Percentiles rank a stretch among this genome's conserved stretches.
phyloP scores from a whole-genome alignment of 2,329 filamentous ascomycete species.

The Colletotrichum shisoi region DNA sequence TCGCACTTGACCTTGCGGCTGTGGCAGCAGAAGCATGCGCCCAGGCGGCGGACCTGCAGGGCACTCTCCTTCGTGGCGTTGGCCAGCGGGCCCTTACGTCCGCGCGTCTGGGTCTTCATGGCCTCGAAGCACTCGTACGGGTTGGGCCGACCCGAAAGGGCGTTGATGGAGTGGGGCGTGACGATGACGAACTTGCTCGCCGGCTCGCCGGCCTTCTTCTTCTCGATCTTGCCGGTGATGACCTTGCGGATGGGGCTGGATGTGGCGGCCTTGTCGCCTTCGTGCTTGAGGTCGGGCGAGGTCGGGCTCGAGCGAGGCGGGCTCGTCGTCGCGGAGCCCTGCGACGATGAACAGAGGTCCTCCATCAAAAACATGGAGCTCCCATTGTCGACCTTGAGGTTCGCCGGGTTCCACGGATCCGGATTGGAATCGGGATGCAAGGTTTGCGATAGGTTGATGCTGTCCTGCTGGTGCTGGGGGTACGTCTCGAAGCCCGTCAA shows the following conservation, averaged over 20 bases:
- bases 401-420: slow-evolving; percentile 54
- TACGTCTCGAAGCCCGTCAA: slow-evolving; percentile 42
- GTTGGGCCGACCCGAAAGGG: slow-evolving; percentile 60
- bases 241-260: slow-evolving; percentile 54
- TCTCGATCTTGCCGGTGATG: slow-evolving; percentile 55
- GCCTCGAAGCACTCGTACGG: slow-evolving; percentile 65
- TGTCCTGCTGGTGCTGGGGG: slow-evolving; percentile 42
- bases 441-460: slow-evolving; percentile 51
- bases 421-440: slow-evolving; percentile 46
- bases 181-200: slow-evolving; percentile 62
- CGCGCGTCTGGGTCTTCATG: slow-evolving; percentile 61
- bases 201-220: slow-evolving; percentile 50
- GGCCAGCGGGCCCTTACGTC: slow-evolving; percentile 64
- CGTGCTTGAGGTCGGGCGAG: slow-evolving; percentile 45
- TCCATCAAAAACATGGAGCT: slow-evolving; percentile 51
- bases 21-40: slow-evolving; percentile 68
- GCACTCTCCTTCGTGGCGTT: slow-evolving; percentile 64
- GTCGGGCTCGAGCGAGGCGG: slow-evolving; percentile 38
- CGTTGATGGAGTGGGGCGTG: slow-evolving; percentile 62
- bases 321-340: slow-evolving; percentile 45
- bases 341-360: slow-evolving; percentile 50
- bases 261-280: slow-evolving; percentile 44
- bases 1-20: slow-evolving; percentile 67
- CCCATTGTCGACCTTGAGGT: slow-evolving; percentile 47
- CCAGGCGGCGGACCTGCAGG: slow-evolving; percentile 61